Evolutionary conservation across 257 asterid species (phyloP), one percentile per base, ranked within the genome.

Genomic region (Solanum okadae): DNA sequence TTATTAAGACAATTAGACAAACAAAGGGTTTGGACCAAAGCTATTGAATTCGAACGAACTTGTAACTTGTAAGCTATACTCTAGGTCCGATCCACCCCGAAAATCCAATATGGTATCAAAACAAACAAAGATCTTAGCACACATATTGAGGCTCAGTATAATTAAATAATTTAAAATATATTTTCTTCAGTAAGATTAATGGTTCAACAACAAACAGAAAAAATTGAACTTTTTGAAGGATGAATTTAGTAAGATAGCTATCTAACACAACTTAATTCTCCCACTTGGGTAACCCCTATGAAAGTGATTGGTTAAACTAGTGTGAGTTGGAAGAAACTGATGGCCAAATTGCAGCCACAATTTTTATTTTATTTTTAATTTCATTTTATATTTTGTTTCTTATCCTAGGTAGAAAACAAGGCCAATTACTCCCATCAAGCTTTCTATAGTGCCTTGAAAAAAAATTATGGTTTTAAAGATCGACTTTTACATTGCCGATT

Each of bases 291-390:
- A 65, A 65, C 33, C 33, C 33, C 72, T 65, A 88, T 40, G 38
- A 77, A 44, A 77, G 40, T 86, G 68, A 77, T 73, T 56, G 67
- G 65, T 56, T 49, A 40, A 76, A 18, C n/a, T 2, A 29, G 25
- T 70, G 84, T 71, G 87, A 23, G 42, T 46, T 46, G 77, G 86
- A 86, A 83, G 81, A 82, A 79, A 83, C 35, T 70, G 84, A 42
- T 83, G 72, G 84, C n/a, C 77, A 82, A 88, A 68, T 68, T 88
- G 85, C 33, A 88, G 84, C 87, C 90, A 88, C 77, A 88, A 70
- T 16, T 46, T 63, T 40, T 15, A 11, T 40, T 38, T 38, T 6
- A 18, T 7, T 59, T 38, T 16, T 5, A 0, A 37, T 40, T 34
- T 46, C 38, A 27, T 40, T 63, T 35, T 11, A 6, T 10, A 65